Base-by-base conservation (phyloP, 352 stramenopile genomes). In the Pythium angustatum region DNA sequence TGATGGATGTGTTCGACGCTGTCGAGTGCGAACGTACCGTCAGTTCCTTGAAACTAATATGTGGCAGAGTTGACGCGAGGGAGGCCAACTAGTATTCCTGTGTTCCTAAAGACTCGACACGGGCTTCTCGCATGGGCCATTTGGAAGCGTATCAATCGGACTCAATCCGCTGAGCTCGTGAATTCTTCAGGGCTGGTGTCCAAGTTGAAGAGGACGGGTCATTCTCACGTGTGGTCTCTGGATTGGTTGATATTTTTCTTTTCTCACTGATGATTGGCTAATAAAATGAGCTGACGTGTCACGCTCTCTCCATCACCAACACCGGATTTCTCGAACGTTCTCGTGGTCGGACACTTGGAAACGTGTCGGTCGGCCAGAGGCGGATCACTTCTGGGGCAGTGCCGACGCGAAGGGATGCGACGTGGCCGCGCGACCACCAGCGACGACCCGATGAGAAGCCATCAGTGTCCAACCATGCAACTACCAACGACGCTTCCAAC, bases 321-420 rank as follows among this genome's bases (percentile, higher is more conserved):
- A 21, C 21, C n/a, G 21, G 22, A 2, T 44, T 71, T 72, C 65
- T 72, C 58, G 65, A 72, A 72, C 47, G 21, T 72, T 72, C 65
- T 72, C 49, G 31, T 64, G 65, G 65, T 63, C 50, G 52, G 58
- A 64, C 43, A n/a, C 26, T 31, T 30, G 14, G 63, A 41, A 61
- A 70, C 63, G 63, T 70, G 63, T 64, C 63, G 28, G 58, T 51
- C 50, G 19, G 48, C 8, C 45, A 62, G 41, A 41, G 19, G 38
- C 54, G 10, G 10, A 24, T 27, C 28, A 17, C 28, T n/a, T n/a
- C n/a, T n/a, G n/a, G n/a, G n/a, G 40, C 62, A 38, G 28, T 59
- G 50, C 31, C 62, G 62, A 63, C 34, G 53, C 11, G 40, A 27
- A 21, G 26, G 40, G 40, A 47, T 58, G 47, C 36, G 34, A 58